A percentile compares a stretch with the other conserved stretches of the same genome.
Evolutionary conservation across 2,329 filamentous ascomycete species (phyloP).

Genomic region (Laburnicola sp.): DNA sequence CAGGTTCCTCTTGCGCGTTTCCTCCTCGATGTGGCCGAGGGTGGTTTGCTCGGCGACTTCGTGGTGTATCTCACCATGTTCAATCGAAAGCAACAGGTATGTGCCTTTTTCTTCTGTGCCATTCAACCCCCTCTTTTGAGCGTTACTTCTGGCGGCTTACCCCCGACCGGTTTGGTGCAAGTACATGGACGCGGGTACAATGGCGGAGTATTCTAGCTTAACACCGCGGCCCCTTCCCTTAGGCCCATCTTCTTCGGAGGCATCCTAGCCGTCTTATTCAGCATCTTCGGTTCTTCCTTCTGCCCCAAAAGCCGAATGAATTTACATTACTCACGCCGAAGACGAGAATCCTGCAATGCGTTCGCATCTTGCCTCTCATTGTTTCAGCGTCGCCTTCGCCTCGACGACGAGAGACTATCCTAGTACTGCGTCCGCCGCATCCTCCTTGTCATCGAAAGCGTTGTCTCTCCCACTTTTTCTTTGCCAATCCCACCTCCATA

Average conservation of each 20-base stretch:
- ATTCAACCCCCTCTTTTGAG: slow-evolving; percentile 46
- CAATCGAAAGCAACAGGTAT: slow-evolving; percentile 47
- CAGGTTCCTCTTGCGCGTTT: slow-evolving; percentile 47
- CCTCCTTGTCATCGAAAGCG: slow-evolving; percentile 38
- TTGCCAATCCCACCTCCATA: slow-evolving; percentile 50
- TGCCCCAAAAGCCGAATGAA: slow-evolving; percentile 53
- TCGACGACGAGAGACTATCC: slow-evolving; percentile 45
- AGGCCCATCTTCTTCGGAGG: slow-evolving; percentile 44
- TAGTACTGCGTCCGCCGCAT: slow-evolving; percentile 49
- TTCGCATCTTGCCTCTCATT: slow-evolving; percentile 35
- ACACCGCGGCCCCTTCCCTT: slow-evolving; percentile 36
- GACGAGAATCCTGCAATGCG: slow-evolving; percentile 26
- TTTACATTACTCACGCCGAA: slow-evolving; percentile 42
- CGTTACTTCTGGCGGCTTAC: slow-evolving; percentile 49
- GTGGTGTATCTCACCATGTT: slow-evolving; percentile 50
- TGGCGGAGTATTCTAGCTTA: slow-evolving; percentile 35
- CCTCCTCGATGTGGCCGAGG: slow-evolving; percentile 49
- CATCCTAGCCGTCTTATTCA: slow-evolving; percentile 37
- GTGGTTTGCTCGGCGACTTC: slow-evolving; percentile 47
- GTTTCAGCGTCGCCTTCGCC: slow-evolving; percentile 22
- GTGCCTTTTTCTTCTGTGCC: slow-evolving; percentile 44
- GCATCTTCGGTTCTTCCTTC: slow-evolving; percentile 53
- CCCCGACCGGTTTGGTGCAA: slow-evolving; percentile 48
- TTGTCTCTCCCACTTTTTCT: slow-evolving; percentile 44
- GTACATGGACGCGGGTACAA: slow-evolving; percentile 45